Conservation (phyloP, 208 protist species). For the Trypanosoma conorhini region DNA sequence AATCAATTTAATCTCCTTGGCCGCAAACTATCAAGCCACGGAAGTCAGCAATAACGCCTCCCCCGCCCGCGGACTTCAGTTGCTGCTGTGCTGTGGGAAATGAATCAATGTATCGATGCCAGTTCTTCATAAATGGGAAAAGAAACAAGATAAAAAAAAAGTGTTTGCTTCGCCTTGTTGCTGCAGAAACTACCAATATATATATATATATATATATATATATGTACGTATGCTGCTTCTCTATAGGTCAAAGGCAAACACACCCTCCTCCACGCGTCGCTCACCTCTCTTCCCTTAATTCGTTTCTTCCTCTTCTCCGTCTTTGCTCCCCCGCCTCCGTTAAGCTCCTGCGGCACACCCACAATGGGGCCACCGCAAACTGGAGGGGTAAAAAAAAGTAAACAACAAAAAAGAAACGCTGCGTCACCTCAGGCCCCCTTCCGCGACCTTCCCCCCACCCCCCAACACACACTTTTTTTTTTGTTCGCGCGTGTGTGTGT, state of each 20-base stretch:
- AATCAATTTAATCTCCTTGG: slow-evolving; percentile 5
- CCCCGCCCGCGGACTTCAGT: not conserved
- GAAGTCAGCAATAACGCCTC: not conserved
- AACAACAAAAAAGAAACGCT: not conserved
- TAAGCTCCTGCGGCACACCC: not conserved
- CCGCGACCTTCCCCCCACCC: not conserved
- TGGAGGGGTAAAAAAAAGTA: not conserved
- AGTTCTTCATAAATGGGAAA: no score
- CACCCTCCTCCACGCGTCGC: no score
- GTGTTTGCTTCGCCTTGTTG: not conserved
- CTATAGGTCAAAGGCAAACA: no score
- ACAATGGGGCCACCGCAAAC: not conserved
- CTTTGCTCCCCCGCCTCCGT: no score
- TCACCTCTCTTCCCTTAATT: no score
- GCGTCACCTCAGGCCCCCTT: no score
- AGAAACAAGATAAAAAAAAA: not conserved
- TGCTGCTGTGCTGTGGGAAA: not conserved
- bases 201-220: no score
- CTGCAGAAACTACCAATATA: no score
- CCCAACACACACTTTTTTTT: no score
- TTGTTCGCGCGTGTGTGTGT: not conserved
- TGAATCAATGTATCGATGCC: no score
- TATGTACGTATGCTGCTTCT: no score
- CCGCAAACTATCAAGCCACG: not conserved
- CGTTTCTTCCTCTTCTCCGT: not conserved